Evolutionary conservation across 2,329 filamentous ascomycete species (phyloP).

Genomic region (Acephala macrosclerotiorum): DNA sequence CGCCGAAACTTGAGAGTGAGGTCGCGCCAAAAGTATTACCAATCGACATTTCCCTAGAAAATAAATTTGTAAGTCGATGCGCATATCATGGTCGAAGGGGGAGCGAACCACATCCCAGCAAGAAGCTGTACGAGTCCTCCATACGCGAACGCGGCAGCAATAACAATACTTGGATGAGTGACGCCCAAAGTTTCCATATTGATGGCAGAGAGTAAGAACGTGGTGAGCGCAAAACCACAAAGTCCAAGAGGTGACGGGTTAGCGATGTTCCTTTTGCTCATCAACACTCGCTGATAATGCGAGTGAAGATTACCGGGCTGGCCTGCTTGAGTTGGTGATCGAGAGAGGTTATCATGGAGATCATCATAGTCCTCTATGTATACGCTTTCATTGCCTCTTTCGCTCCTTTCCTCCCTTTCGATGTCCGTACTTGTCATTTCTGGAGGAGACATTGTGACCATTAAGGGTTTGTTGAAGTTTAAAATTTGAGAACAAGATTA

Average conservation of each 20-base stretch:
- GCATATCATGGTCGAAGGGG: background rate
- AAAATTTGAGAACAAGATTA: background rate
- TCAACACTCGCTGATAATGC: conserved; percentile 23
- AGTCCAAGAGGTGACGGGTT: conserved; percentile 51
- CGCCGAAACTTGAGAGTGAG: conserved; percentile 80
- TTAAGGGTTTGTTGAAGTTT: background rate
- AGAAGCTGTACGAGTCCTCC: conserved; percentile 81
- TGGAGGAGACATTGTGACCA: background rate
- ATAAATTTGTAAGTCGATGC: background rate
- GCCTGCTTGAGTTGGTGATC: conserved; percentile 14
- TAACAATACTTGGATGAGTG: conserved; percentile 67
- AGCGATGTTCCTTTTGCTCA: conserved; percentile 62
- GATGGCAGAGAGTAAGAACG: conserved; percentile 72
- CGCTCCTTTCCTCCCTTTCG: background rate
- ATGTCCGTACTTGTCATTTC: background rate
- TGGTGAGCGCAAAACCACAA: conserved; percentile 26
- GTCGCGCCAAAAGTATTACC: conserved; percentile 89
- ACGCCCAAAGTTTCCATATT: conserved; percentile 73
- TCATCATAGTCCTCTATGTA: conserved; percentile 9
- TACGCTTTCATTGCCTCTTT: background rate
- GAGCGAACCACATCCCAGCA: conserved; percentile 82
- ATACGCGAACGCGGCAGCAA: conserved; percentile 76
- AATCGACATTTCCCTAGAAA: conserved; percentile 79
- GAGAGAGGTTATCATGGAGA: conserved; percentile 12
- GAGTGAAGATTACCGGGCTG: conserved; percentile 28